Evolutionary conservation across 192 early-diverging fungal genomes (phyloP), one percentile per base, ranked within the genome.

Genomic region (Coemansia erecta): DNA sequence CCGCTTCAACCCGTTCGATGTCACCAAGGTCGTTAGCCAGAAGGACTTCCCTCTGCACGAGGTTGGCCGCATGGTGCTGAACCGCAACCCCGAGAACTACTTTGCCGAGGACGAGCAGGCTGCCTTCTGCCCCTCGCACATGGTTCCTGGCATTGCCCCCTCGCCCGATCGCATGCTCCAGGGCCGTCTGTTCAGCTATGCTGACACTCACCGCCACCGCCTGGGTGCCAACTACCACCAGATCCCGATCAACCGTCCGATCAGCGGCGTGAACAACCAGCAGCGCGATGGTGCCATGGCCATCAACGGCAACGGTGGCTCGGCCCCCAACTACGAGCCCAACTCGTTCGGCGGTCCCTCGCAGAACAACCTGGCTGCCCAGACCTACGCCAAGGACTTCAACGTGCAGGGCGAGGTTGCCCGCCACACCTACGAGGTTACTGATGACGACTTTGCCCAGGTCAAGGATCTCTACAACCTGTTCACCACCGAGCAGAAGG

Each of bases 31-130:
- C 35, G 86, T 87, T 79, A 82, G 89, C 58, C 85, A 94, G 60
- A 84, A 89, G 76, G 81, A 90, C 52, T 87, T 86, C 56, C 88
- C 89, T 24, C 81, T 94, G 58, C 82, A 85, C 10, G 83, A 86
- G 57, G 84, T 92, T 19, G 92, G 90, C 43, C 87, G 83, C 49
- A 80, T 94, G 80, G 82, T 85, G 12, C 72, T 94, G 67, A 83
- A 94, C 82, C 83, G 86, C 63, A 91, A 90, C 82, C 88, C 88
- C 0, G 84, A 87, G 60, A 90, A 94, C 79, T 92, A 90, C 82
- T 91, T 91, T 82, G 85, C 90, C 56, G 89, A 94, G 68, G 85
- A 85, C 42, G 92, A 94, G 72, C 92, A 94, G 72, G 81, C 81
- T 12, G 90, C 89, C 2, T 91, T 94, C 81, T 84, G 81, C 53